A percentile compares a stretch with the other conserved stretches of the same genome.
Conservation (phyloP, 1,139 yeast species). For the Citeromyces hawaiiensis region DNA sequence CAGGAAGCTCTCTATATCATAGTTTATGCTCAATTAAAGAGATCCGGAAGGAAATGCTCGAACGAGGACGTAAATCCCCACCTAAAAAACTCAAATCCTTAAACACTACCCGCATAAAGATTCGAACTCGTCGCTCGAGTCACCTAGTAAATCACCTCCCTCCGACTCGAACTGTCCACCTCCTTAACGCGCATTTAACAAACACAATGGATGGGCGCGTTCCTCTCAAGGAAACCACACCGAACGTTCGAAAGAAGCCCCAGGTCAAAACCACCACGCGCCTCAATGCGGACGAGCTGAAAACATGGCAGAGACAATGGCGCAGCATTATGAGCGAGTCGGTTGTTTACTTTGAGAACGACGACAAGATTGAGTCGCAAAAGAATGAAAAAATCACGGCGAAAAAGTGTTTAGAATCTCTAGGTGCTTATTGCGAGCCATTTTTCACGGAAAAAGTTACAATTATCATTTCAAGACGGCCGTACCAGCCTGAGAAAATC, state of each 20-base stretch:
- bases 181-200: background rate
- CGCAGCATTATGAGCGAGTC: slow-evolving; percentile 60
- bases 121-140: background rate
- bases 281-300: slow-evolving; percentile 4
- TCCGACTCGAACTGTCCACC: background rate
- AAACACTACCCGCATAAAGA: no score
- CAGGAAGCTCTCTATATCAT: no score
- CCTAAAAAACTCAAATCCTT: no score
- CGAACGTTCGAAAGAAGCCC: slow-evolving; percentile 2
- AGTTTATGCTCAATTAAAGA: no score
- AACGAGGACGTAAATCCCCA: no score
- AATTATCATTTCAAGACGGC: slow-evolving; percentile 63
- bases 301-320: slow-evolving; percentile 75
- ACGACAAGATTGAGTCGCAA: slow-evolving; percentile 28
- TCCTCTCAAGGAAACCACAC: slow-evolving; percentile 1
- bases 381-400: slow-evolving; percentile 41
- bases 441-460: slow-evolving; percentile 75
- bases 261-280: slow-evolving; percentile 4
- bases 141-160: background rate
- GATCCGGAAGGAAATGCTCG: no score
- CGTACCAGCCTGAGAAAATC: slow-evolving; percentile 16
- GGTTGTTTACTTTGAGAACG: slow-evolving; percentile 72
- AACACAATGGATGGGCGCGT: slow-evolving; percentile 1
- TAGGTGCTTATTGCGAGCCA: slow-evolving; percentile 57
- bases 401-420: slow-evolving; percentile 34